phyloP scores from a whole-genome alignment of 441 rosid species.

The Populus hybrid region DNA sequence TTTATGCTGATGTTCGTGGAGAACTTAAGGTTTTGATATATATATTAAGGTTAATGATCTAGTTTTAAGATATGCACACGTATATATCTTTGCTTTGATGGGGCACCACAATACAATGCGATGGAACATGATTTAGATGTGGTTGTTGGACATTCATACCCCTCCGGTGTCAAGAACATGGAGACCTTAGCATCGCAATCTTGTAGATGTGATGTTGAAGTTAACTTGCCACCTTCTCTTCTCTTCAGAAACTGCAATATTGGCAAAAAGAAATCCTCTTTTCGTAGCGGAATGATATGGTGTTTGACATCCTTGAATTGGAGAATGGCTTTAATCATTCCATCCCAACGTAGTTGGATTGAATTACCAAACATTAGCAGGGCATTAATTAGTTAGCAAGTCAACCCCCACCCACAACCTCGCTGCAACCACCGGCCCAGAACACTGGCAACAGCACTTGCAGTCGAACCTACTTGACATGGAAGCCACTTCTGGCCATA shows the following conservation, averaged over 20 bases:
- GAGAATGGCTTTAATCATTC: slow-evolving; percentile 11
- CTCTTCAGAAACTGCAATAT: background rate
- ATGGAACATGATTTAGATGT: slow-evolving; percentile 4
- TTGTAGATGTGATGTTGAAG: slow-evolving; percentile 34
- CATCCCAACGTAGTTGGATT: slow-evolving; percentile 18
- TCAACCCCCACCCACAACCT: slow-evolving; percentile 15
- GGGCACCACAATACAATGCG: slow-evolving; percentile 1
- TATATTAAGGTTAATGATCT: background rate
- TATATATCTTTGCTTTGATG: background rate
- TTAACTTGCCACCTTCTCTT: slow-evolving; percentile 4
- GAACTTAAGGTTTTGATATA: background rate
- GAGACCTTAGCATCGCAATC: slow-evolving; percentile 23
- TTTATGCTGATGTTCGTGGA: background rate
- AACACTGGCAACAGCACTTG: background rate
- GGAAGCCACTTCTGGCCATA: background rate
- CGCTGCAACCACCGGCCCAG: background rate
- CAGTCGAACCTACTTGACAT: background rate
- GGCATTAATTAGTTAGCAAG: background rate
- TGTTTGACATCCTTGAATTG: slow-evolving; percentile 6
- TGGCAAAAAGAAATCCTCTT: background rate
- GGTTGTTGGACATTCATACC: slow-evolving; percentile 27
- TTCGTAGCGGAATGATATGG: slow-evolving; percentile 10
- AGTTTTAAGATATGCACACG: background rate
- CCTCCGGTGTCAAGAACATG: slow-evolving; percentile 32
- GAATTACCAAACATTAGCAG: background rate